phyloP scores from a whole-genome alignment of 2,329 filamentous ascomycete genomes.

The Pyrenochaeta sp. region DNA sequence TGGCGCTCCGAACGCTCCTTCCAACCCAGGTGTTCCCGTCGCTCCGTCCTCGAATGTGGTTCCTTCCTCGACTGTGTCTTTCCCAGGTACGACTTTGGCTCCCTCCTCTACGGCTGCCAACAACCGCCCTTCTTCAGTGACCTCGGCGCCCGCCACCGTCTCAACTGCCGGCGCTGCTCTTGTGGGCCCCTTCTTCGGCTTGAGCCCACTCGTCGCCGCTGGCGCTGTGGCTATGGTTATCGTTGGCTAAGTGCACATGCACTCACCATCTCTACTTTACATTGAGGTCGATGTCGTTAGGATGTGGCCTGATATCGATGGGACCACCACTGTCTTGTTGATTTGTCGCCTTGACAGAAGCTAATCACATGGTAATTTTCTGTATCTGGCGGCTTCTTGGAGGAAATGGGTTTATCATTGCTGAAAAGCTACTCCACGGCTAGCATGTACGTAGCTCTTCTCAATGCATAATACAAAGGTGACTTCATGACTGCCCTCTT shows the following conservation, averaged over 20 bases:
- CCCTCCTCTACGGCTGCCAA: slow-evolving; percentile 20
- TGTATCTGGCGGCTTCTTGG: background rate
- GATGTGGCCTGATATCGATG: slow-evolving; percentile 14
- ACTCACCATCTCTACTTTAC: slow-evolving; percentile 1
- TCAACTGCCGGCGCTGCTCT: slow-evolving; percentile 27
- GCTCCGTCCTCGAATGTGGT: slow-evolving; percentile 7
- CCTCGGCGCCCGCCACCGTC: slow-evolving; percentile 11
- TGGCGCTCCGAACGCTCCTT: slow-evolving; percentile 3
- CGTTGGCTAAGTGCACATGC: slow-evolving; percentile 25
- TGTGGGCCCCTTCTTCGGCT: slow-evolving; percentile 23
- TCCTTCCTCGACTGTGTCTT: slow-evolving; percentile 3
- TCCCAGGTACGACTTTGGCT: slow-evolving; percentile 7
- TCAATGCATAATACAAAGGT: background rate
- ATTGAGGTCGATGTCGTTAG: slow-evolving; percentile 10
- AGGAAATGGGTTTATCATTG: background rate
- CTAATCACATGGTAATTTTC: background rate
- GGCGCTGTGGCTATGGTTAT: slow-evolving; percentile 31
- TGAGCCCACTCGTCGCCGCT: slow-evolving; percentile 31
- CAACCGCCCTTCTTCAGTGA: slow-evolving; percentile 10
- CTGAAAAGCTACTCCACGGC: slow-evolving; percentile 1
- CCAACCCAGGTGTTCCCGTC: slow-evolving; percentile 9
- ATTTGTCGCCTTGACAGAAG: background rate
- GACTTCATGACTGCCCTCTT: background rate
- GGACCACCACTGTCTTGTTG: background rate
- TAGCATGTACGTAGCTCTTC: slow-evolving; percentile 1